Percentiles rank a stretch among this genome's conserved stretches.
These are phyloP conservation scores for Pseudogymnoascus sp. DNA, from an alignment of 2,329 filamentous ascomycete species.

Conservation along the genomic window DNA sequence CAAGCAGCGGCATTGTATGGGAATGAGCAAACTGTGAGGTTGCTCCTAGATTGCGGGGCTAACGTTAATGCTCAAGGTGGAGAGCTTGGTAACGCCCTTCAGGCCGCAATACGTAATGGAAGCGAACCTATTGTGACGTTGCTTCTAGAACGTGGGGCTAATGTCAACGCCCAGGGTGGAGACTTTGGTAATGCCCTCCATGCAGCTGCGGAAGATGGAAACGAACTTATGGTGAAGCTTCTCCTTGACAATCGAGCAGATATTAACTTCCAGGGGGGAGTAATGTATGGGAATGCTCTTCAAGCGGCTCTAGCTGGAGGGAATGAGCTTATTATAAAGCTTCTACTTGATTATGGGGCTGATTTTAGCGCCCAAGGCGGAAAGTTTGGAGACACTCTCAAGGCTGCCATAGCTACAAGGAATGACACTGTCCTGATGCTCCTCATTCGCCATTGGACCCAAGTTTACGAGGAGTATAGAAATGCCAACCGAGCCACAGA, in stretches of 20 bases:
- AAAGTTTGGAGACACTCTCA: neutral
- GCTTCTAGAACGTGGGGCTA: neutral
- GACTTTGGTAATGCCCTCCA: neutral
- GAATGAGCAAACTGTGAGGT: conserved; percentile 1
- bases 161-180: no score
- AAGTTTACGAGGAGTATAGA: neutral
- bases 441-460: neutral
- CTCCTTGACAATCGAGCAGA: neutral
- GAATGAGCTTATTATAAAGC: neutral
- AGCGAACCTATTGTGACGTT: neutral
- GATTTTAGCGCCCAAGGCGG: neutral
- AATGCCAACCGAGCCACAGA: neutral
- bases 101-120: neutral
- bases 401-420: neutral
- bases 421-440: neutral
- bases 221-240: neutral
- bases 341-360: neutral
- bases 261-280: conserved; percentile 4
- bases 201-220: neutral
- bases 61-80: neutral
- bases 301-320: neutral
- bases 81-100: neutral
- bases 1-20: neutral
- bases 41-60: conserved; percentile 12
- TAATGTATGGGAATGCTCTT: neutral